These are phyloP conservation scores for Penicillium lagena DNA, from an alignment of 495 filamentous ascomycete genomes.

Conservation along the genomic window DNA sequence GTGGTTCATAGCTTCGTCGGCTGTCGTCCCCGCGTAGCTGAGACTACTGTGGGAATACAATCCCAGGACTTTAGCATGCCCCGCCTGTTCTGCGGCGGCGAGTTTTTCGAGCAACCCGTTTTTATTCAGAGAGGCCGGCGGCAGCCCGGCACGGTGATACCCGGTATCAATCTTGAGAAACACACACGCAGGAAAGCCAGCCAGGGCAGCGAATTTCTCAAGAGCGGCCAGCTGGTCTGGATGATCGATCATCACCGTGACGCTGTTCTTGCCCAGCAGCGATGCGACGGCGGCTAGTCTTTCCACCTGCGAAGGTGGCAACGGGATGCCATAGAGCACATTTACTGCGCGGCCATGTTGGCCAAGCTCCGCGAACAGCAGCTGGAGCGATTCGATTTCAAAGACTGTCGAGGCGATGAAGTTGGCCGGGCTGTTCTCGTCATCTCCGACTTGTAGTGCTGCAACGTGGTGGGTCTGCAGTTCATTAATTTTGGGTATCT, in stretches of 20 bases:
- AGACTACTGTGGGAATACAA: slow-evolving; percentile 78
- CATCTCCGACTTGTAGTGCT: slow-evolving; percentile 62
- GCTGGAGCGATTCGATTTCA: slow-evolving; percentile 66
- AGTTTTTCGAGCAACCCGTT: slow-evolving; percentile 44
- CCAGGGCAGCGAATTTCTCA: slow-evolving; percentile 21
- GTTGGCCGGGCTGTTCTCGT: slow-evolving; percentile 38
- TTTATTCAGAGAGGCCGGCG: slow-evolving; percentile 44
- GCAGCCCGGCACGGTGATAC: slow-evolving; percentile 67
- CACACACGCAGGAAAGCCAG: slow-evolving; percentile 42
- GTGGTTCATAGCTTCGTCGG: slow-evolving; percentile 48
- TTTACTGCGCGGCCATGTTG: slow-evolving; percentile 45
- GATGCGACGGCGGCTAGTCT: slow-evolving; percentile 49
- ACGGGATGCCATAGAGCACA: slow-evolving; percentile 72
- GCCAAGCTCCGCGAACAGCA: slow-evolving; percentile 54
- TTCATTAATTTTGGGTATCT: not conserved
- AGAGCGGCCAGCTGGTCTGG: slow-evolving; percentile 49
- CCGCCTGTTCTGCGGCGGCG: slow-evolving; percentile 25
- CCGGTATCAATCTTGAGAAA: slow-evolving; percentile 80
- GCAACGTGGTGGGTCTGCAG: slow-evolving; percentile 65
- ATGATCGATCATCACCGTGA: slow-evolving; percentile 72
- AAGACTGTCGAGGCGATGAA: slow-evolving; percentile 73
- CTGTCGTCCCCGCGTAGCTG: slow-evolving; percentile 51
- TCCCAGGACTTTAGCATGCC: slow-evolving; percentile 48
- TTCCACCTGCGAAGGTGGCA: slow-evolving; percentile 52
- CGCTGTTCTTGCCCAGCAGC: slow-evolving; percentile 41